Conservation (phyloP, 148 eudicot species). For the Camellia granthamiana region DNA sequence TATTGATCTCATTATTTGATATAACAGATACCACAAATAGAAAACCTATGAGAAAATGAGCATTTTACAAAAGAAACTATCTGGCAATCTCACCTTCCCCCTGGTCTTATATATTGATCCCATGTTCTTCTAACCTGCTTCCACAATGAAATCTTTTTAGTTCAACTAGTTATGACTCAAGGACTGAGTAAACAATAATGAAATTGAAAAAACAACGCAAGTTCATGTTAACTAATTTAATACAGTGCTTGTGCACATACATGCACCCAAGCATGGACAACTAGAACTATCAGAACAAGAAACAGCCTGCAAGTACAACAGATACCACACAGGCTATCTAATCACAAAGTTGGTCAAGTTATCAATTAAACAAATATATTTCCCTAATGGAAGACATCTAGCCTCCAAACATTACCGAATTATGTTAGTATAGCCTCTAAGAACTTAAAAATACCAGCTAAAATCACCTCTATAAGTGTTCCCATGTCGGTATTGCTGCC, state of each 20-base stretch:
- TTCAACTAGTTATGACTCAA: not conserved
- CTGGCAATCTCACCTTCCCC: constrained; percentile 64
- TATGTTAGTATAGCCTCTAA: not conserved
- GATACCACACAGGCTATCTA: not conserved
- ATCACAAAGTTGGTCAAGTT: not conserved
- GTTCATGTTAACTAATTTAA: not conserved
- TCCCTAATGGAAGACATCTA: not conserved
- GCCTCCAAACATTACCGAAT: not conserved
- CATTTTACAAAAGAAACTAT: not conserved
- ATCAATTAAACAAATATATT: not conserved
- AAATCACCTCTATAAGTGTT: constrained; percentile 74
- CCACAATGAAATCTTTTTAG: not conserved
- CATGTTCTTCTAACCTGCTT: constrained; percentile 82
- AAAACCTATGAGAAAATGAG: not conserved
- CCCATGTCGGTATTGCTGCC: constrained; percentile 93
- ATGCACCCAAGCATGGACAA: not conserved
- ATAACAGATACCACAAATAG: not conserved
- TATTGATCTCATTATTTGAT: not conserved
- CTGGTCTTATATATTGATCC: constrained; percentile 88
- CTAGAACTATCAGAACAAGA: not conserved
- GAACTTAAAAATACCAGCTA: not conserved
- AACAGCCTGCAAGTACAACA: not conserved
- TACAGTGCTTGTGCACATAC: not conserved
- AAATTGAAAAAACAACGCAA: not conserved
- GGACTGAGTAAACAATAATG: not conserved